A percentile compares a stretch with the other conserved stretches of the same genome.
Evolutionary conservation across 352 stramenopile species (phyloP).

Genomic region (Pythium aristosporum): DNA sequence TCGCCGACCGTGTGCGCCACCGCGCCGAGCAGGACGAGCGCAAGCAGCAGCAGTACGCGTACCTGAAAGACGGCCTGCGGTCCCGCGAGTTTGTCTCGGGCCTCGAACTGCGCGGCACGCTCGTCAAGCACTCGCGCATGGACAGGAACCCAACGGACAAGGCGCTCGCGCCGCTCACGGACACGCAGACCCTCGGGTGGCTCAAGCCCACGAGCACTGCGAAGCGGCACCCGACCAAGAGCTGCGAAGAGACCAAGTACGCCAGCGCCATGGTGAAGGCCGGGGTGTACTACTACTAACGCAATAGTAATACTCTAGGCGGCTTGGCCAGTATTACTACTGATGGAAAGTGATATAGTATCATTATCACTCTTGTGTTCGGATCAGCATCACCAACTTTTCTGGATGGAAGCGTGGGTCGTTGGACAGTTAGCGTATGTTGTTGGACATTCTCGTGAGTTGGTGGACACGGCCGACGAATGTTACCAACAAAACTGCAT

Average conservation of each 20-base stretch:
- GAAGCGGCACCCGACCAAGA: constrained; percentile 53
- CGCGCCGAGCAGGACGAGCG: constrained; percentile 35
- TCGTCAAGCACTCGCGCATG: constrained; percentile 64
- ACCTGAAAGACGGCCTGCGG: constrained; percentile 29
- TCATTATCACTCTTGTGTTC: not conserved
- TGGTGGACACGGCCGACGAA: not conserved
- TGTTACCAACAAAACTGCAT: not conserved
- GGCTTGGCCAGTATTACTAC: constrained; percentile 37
- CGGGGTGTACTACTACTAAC: constrained; percentile 37
- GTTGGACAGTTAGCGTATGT: not conserved
- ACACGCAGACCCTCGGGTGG: constrained; percentile 58
- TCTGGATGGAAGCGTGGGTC: not conserved
- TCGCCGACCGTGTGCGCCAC: constrained; percentile 35
- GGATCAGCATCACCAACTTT: not conserved
- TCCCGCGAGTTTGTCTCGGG: constrained; percentile 61
- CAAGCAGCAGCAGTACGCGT: constrained; percentile 31
- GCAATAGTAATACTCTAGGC: no score
- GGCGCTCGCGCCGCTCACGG: constrained; percentile 41
- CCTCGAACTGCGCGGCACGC: constrained; percentile 43
- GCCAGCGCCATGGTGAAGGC: constrained; percentile 76
- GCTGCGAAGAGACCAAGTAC: constrained; percentile 68
- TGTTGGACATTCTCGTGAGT: not conserved
- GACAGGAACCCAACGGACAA: constrained; percentile 47
- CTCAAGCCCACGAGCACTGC: constrained; percentile 42
- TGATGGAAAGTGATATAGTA: constrained; percentile 20